Percentiles rank a stretch among this genome's conserved stretches.
Conservation (phyloP, 495 filamentous ascomycete genomes). For the Durotheca rogersii region DNA sequence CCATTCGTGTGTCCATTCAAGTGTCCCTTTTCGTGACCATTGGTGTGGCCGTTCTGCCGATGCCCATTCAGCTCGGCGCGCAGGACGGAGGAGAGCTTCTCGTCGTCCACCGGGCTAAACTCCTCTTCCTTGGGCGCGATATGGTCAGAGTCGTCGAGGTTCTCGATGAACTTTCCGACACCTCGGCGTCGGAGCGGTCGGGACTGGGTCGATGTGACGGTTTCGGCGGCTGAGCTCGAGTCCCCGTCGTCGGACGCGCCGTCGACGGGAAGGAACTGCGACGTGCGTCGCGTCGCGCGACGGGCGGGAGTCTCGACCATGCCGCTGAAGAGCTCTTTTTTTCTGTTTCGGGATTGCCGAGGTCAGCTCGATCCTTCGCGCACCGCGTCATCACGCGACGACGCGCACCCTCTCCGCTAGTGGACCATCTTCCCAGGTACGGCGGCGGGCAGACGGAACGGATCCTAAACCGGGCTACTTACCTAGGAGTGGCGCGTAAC, state of each 20-base stretch:
- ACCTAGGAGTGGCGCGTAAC: slow-evolving; percentile 37
- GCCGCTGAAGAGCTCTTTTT: slow-evolving; percentile 54
- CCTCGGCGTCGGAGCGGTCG: slow-evolving; percentile 39
- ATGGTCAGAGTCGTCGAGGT: slow-evolving; percentile 42
- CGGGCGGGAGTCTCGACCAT: slow-evolving; percentile 50
- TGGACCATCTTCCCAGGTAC: not conserved
- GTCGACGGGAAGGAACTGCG: slow-evolving; percentile 38
- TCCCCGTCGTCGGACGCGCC: slow-evolving; percentile 47
- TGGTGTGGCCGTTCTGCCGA: slow-evolving; percentile 22
- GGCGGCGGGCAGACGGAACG: slow-evolving; percentile 1
- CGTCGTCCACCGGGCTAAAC: slow-evolving; percentile 33
- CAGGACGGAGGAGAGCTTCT: slow-evolving; percentile 23
- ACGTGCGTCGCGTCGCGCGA: slow-evolving; percentile 43
- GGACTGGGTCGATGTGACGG: slow-evolving; percentile 20
- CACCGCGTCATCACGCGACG: not conserved
- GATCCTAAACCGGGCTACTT: slow-evolving; percentile 13
- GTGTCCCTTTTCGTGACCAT: slow-evolving; percentile 18
- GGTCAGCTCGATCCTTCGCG: not conserved
- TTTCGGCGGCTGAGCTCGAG: slow-evolving; percentile 46
- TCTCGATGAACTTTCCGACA: slow-evolving; percentile 48
- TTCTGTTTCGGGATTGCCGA: slow-evolving; percentile 33
- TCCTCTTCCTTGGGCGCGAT: slow-evolving; percentile 34
- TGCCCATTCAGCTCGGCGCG: slow-evolving; percentile 29
- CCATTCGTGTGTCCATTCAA: slow-evolving; percentile 19
- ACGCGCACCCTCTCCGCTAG: not conserved